Evolutionary conservation across 2,329 filamentous ascomycete species (phyloP), one percentile per base, ranked within the genome.

Genomic region (Falciphora oryzae): DNA sequence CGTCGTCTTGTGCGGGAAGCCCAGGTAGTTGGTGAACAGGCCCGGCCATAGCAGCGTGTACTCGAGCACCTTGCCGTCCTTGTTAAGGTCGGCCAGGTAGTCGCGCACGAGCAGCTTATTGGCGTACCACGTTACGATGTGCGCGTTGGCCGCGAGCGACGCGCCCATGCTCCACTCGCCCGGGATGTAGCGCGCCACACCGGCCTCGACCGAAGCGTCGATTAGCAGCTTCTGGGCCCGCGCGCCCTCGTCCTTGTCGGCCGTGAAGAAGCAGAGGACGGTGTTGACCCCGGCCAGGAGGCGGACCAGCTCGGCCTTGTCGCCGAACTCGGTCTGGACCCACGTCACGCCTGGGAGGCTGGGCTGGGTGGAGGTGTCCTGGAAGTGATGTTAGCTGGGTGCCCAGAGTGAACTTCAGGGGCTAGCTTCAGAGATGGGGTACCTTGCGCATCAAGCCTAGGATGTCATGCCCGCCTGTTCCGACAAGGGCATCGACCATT

Each of bases 151-250:
- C 14, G 22, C n/a, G 35, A 63, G 35, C 28, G 28, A 22, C 27
- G 29, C 14, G 22, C 58, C 28, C 80, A 73, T 74, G 28, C 71
- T 75, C 67, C 81, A 90, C 68, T 90, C 88, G 50, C 83, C 84
- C 1, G 86, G 85, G 1, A 88, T 80, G 70, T 86, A 88, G 8
- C 85, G 80, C 68, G 82, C 81, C 7, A 89, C 86, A 1, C 85
- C 84, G 1, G 85, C 85, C 3, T 76, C 75, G 56, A 87, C 77
- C 8, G 84, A 79, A 0, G 86, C 87, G 65, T 89, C 83, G 63
- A 89, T 83, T 60, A 89, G 74, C 57, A 28, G 25, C 62, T 63
- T 28, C 18, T 63, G 32, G 22, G 25, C 7, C 28, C 28, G 5
- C 53, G 13, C 16, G 53, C 13, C 56, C 11, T 59, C 18, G 7